Percentiles rank a stretch among this genome's conserved stretches.
Evolutionary conservation across 805 yeast species (phyloP).

Genomic region (Kodamaea kakaduensis): DNA sequence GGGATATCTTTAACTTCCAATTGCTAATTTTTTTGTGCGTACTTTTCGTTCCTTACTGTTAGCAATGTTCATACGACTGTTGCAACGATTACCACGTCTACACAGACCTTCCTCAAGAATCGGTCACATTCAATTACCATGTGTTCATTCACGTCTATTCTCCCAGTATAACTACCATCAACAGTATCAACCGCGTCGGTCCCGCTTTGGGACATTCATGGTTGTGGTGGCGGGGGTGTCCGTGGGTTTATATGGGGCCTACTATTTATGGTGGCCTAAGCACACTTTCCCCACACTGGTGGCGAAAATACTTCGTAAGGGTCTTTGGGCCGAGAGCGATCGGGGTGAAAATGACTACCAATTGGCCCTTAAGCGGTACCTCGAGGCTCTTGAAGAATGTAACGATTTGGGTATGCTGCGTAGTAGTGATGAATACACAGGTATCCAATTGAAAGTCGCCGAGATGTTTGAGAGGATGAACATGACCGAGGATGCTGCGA

Average conservation of each 20-base stretch:
- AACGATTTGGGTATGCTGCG: slow-evolving; percentile 52
- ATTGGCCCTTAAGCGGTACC: slow-evolving; percentile 66
- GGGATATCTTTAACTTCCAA: too few relatives aligned
- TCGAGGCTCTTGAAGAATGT: slow-evolving; percentile 68
- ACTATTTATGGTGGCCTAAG: slow-evolving; percentile 57
- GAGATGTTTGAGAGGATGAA: slow-evolving; percentile 78
- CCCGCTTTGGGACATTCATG: slow-evolving; percentile 7
- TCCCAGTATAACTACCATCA: slow-evolving; percentile 16
- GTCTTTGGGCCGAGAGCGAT: slow-evolving; percentile 78
- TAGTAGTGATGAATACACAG: slow-evolving; percentile 78
- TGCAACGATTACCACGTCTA: too few relatives aligned
- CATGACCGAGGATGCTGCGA: slow-evolving; percentile 59
- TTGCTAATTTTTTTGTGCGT: too few relatives aligned
- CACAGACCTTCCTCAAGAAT: too few relatives aligned
- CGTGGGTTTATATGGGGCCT: slow-evolving; percentile 21
- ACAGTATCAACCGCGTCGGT: slow-evolving; percentile 12
- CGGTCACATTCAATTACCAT: too few relatives aligned
- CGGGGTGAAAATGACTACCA: slow-evolving; percentile 59
- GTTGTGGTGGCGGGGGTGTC: slow-evolving; percentile 13
- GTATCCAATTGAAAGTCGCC: slow-evolving; percentile 80
- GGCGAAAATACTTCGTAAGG: slow-evolving; percentile 68
- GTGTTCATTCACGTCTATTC: background rate
- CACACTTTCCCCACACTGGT: slow-evolving; percentile 67
- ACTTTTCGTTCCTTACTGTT: too few relatives aligned
- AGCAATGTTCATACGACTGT: too few relatives aligned